These are phyloP conservation scores for Termitomyces sp. DNA, from an alignment of 768 basidiomycete species.

Conservation along the genomic window DNA sequence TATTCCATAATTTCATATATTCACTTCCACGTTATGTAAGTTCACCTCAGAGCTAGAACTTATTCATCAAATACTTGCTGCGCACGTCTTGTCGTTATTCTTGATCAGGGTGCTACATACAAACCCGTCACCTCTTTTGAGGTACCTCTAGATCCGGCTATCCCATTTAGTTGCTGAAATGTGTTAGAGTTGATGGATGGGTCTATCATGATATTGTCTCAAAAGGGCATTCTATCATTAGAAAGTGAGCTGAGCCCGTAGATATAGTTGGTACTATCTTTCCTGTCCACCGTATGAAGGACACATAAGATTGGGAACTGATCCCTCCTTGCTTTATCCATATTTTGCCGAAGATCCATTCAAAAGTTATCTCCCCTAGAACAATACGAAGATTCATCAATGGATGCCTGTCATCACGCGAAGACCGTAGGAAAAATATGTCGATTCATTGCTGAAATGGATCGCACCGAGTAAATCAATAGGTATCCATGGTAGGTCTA, in stretches of 20 bases:
- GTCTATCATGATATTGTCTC: not conserved
- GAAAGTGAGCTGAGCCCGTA: not conserved
- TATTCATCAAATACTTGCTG: not conserved
- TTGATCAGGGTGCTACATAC: not conserved
- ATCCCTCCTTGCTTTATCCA: not conserved
- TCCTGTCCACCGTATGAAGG: not conserved
- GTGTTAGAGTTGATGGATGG: not conserved
- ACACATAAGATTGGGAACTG: too few species aligned
- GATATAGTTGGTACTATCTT: not conserved
- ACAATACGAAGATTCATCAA: not conserved
- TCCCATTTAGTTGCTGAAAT: not conserved
- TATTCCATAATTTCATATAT: too few species aligned
- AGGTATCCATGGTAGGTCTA: not conserved
- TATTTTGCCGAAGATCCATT: not conserved
- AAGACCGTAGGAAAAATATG: not conserved
- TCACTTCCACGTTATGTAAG: too few species aligned
- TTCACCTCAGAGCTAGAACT: not conserved
- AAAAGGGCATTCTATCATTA: not conserved
- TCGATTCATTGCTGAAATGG: not conserved
- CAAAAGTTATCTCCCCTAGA: not conserved
- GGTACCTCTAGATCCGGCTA: not conserved
- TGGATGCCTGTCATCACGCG: not conserved
- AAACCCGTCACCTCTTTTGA: not conserved
- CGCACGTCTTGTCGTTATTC: not conserved
- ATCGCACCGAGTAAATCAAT: not conserved